A percentile compares a stretch with the other conserved stretches of the same genome.
Evolutionary conservation across 805 yeast genomes (phyloP).

Genomic region (Barnettozyma salicaria): DNA sequence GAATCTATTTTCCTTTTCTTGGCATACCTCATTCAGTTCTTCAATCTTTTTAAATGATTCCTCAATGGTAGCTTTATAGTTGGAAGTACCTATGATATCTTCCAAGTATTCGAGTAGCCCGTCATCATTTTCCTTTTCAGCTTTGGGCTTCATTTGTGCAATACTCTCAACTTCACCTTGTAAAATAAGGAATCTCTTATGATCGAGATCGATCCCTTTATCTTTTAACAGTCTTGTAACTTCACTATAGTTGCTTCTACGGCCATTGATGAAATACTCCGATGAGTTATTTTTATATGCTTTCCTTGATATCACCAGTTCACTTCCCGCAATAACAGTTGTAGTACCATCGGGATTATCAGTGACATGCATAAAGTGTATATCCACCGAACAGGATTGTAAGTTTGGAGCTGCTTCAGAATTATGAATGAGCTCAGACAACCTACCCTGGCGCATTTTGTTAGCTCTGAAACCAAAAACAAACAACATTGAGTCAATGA

Average conservation of each 20-base stretch:
- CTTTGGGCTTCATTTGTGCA: constrained; percentile 98
- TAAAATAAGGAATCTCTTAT: constrained; percentile 85
- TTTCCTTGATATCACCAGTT: constrained; percentile 67
- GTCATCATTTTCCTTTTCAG: constrained; percentile 86
- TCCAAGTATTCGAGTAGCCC: constrained; percentile 92
- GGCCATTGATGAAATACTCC: constrained; percentile 67
- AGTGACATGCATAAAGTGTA: constrained; percentile 71
- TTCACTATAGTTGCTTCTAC: constrained; percentile 64
- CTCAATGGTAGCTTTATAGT: constrained; percentile 74
- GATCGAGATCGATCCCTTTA: constrained; percentile 90
- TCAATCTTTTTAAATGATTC: constrained; percentile 55
- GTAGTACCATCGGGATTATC: constrained; percentile 49
- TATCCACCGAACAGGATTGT: constrained; percentile 82
- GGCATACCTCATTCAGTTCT: constrained; percentile 69
- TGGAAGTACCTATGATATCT: constrained; percentile 93
- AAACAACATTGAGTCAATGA: constrained; percentile 90
- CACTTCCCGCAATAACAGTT: constrained; percentile 42
- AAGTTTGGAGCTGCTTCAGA: constrained; percentile 67
- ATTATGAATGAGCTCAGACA: constrained; percentile 89
- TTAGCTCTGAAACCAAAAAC: constrained; percentile 96
- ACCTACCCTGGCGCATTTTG: constrained; percentile 92
- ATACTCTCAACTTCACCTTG: constrained; percentile 99
- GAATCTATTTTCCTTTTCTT: constrained; percentile 75
- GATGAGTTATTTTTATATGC: constrained; percentile 76
- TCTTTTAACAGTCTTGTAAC: constrained; percentile 69